Base-by-base conservation (phyloP, 805 yeast genomes). In the Ogataea paraovalis region DNA sequence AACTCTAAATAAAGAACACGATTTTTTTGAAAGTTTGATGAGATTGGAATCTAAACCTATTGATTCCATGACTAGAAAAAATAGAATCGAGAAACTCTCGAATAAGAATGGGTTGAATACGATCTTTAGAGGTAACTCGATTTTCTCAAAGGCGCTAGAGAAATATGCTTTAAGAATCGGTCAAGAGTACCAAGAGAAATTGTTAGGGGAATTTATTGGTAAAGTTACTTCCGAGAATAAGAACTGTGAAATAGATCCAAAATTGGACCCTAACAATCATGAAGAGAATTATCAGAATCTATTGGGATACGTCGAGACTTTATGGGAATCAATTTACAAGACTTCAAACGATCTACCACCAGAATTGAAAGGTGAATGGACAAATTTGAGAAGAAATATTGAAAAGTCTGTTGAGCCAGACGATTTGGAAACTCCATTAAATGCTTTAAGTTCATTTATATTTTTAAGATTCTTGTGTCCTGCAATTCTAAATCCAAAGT, bases 401-500 rank as follows among this genome's bases (percentile, higher is more conserved):
- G 95, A 85, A 55, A 62, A 79, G 37, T 78, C 79, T 10, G 74
- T 80, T 50, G 81, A 77, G 52, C 80, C 83, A 1, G 72, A 68
- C 13, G 85, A 82, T 57, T 43, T 47, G 0, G 68, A 65, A 5
- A 61, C 71, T 9, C 76, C 89, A 0, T 70, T 85, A 49, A 85
- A 90, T 59, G 86, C 96, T 43, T 68, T 91, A 28, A 78, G 94
- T 19, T 90, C 96, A 0, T 87, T 94, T 58, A 69, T 92, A 12
- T 94, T 92, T 62, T 68, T 92, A 50, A 71, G 97, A 50, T 87
- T 84, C 64, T 78, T 90, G 53, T 90, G 97, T 58, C 98, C 99
- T 0, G 96, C 96, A 0, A 78, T 92, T 25, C 68, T 94, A 60
- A 91, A 89, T 58, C 99, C 99, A 0, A 89, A 88, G 58, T 65